Base-by-base conservation (phyloP, 371 early-diverging fungal genomes). In the Chytridium lagenaria region DNA sequence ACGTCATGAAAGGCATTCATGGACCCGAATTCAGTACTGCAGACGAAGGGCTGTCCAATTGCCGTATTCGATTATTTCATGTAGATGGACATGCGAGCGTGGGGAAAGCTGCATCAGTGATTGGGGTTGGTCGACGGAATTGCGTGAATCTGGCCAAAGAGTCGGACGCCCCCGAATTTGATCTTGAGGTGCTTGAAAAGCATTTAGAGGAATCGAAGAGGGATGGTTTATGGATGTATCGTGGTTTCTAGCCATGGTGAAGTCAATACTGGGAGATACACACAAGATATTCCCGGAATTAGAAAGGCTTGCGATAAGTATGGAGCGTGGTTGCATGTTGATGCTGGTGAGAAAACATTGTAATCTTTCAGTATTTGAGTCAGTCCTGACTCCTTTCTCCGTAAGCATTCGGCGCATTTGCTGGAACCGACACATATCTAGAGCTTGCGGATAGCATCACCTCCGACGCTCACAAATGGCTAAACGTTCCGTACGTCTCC, bases 401-500 rank as follows among this genome's bases (percentile, higher is more conserved):
- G n/a, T n/a, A n/a, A 49, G 73, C 75, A 37, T 75, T 75, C 50
- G 75, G 75, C 10, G 64, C 75, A 2, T 75, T 75, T 59, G 70
- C 70, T n/a, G 66, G 55, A 22, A 10, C 7, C 5, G 55, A 52
- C 5, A 30, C 50, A 22, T 74, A 78, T 2, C 79, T 83, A 2
- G 79, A 81, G 38, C 52, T 81, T 19, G 84, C 81, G 1, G 81
- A 86, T 69, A 81, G 81, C 59, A 82, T 86, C 65, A 86, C 86
- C 10, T 76, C 79, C 51, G 79, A 78, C 50, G 68, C 69, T 15
- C 84, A 80, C 61, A 82, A 85, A 64, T 86, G 86, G 86, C 77
- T 86, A 15, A 85, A 85, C 67, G 83, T 82, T 0, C 86, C 86
- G 3, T 84, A 84, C 36, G 84, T 80, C 55, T 80, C 79, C 52